These are phyloP conservation scores for Lanmaoa pseudosensibilis DNA, from an alignment of 768 basidiomycete genomes.

Conservation along the genomic window DNA sequence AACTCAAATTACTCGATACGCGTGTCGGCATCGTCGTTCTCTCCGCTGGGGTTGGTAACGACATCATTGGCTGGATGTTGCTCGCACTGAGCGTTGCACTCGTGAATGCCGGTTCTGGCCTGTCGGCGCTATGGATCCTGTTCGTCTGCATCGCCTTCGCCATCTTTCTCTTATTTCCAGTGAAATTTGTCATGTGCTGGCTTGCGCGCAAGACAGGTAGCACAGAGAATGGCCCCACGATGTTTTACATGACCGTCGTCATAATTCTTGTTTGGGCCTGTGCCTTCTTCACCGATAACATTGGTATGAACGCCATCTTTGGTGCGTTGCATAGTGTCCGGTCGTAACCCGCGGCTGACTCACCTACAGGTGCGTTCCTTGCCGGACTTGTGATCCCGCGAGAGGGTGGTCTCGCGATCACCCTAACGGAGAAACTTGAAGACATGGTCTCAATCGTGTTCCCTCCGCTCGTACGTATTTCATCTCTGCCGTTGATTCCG, in stretches of 20 bases:
- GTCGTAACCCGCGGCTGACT: not conserved
- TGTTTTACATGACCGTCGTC: slow-evolving; percentile 85
- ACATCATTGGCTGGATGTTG: no score
- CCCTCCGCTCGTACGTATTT: slow-evolving; percentile 66
- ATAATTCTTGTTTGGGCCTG: slow-evolving; percentile 81
- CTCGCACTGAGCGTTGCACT: no score
- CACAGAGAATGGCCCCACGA: slow-evolving; percentile 77
- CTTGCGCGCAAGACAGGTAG: slow-evolving; percentile 78
- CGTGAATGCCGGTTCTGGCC: no score
- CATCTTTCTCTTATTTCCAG: slow-evolving; percentile 65
- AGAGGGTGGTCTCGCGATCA: slow-evolving; percentile 81
- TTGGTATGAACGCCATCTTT: slow-evolving; percentile 91
- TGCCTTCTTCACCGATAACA: slow-evolving; percentile 91
- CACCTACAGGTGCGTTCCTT: slow-evolving; percentile 67
- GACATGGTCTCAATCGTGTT: slow-evolving; percentile 92
- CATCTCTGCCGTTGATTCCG: not conserved
- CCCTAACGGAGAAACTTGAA: slow-evolving; percentile 94
- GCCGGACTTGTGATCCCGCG: slow-evolving; percentile 82
- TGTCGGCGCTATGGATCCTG: no score
- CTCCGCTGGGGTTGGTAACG: no score
- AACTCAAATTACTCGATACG: no score
- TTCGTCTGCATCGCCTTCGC: no score
- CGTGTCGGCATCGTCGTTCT: no score
- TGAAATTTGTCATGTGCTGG: slow-evolving; percentile 63
- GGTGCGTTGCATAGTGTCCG: slow-evolving; percentile 41